Evolutionary conservation across 1,284 basidiomycete genomes (phyloP).

Genomic region (Irpex sp.): DNA sequence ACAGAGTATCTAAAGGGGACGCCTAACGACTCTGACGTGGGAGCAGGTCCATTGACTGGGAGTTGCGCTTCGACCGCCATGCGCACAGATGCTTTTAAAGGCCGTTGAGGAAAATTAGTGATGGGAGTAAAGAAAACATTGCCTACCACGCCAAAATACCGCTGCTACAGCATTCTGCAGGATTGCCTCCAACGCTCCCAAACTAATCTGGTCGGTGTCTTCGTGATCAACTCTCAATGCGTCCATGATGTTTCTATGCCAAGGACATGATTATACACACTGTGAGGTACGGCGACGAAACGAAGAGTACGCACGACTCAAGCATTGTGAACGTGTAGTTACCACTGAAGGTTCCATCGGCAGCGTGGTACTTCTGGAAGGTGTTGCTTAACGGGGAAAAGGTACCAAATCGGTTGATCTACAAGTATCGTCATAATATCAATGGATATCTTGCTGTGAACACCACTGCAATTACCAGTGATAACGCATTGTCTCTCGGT

Average conservation of each 20-base stretch:
- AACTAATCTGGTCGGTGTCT: background rate
- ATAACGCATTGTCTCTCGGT: background rate
- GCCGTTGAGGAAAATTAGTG: background rate
- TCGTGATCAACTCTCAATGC: background rate
- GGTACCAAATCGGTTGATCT: background rate
- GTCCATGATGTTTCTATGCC: background rate
- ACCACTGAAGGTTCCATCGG: background rate
- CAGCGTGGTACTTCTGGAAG: background rate
- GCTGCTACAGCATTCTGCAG: background rate
- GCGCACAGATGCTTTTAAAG: background rate
- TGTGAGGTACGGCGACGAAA: background rate
- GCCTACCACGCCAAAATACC: background rate
- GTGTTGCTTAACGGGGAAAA: background rate
- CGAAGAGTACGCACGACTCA: background rate
- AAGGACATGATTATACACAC: background rate
- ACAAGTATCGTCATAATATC: too few species aligned
- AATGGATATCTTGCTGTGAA: background rate
- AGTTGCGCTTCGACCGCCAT: background rate
- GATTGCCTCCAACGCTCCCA: background rate
- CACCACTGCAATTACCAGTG: background rate
- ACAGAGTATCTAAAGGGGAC: background rate
- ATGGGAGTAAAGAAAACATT: background rate
- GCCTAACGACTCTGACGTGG: background rate
- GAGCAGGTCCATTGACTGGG: background rate
- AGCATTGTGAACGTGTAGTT: slow-evolving; percentile 1